These are phyloP conservation scores for Laguncularia racemosa DNA, from an alignment of 345 rosid species.

Conservation along the genomic window DNA sequence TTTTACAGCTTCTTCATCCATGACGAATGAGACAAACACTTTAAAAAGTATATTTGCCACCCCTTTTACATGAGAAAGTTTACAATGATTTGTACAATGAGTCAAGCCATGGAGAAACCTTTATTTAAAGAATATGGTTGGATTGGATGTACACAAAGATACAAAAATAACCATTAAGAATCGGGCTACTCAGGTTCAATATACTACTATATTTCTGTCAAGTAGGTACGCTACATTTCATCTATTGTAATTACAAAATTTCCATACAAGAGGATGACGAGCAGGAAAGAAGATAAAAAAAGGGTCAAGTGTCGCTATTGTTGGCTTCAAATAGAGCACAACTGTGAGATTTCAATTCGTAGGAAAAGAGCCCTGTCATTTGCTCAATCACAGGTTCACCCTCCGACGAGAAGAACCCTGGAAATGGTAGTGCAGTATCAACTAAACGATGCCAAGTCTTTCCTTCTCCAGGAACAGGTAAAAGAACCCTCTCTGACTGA, in stretches of 20 bases:
- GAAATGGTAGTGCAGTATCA: constrained; percentile 79
- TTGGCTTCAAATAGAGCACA: constrained; percentile 75
- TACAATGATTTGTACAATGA: too few species aligned
- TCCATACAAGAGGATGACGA: not conserved
- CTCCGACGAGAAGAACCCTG: constrained; percentile 59
- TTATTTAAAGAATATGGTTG: too few species aligned
- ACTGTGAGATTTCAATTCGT: constrained; percentile 76
- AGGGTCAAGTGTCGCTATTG: constrained; percentile 16
- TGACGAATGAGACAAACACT: too few species aligned
- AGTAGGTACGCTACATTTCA: too few species aligned
- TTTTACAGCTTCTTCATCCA: too few species aligned
- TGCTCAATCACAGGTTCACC: constrained; percentile 49
- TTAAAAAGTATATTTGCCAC: too few species aligned
- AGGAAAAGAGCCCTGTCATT: constrained; percentile 32
- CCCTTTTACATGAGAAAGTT: too few species aligned
- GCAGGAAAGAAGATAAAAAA: constrained; percentile 4
- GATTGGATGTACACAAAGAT: too few species aligned
- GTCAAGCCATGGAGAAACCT: too few species aligned
- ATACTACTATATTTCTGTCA: too few species aligned
- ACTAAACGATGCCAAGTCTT: constrained; percentile 59
- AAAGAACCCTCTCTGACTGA: constrained; percentile 29
- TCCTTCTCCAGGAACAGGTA: constrained; percentile 53
- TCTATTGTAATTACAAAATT: constrained; percentile 8
- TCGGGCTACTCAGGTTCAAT: too few species aligned
- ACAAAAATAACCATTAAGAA: too few species aligned